Evolutionary conservation across 129 eudicot species (phyloP).

Genomic region (Centella asiatica): DNA sequence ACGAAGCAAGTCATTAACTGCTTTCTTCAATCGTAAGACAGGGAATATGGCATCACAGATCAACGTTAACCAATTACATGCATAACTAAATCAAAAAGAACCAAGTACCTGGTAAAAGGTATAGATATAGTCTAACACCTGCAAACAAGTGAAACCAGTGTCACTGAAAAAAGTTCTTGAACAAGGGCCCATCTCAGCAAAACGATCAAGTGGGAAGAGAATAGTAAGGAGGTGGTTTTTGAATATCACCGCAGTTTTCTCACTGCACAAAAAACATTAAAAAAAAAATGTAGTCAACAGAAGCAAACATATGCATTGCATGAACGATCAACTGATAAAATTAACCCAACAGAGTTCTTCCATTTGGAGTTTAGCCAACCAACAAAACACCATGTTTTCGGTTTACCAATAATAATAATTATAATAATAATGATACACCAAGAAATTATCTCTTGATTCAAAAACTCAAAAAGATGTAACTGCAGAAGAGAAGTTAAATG

Average conservation of each 20-base stretch:
- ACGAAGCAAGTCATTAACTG: too few relatives aligned
- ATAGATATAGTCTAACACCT: constrained; percentile 58
- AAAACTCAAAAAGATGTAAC: too few relatives aligned
- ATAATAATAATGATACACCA: too few relatives aligned
- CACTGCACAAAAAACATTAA: constrained; percentile 39
- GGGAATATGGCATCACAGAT: neutral
- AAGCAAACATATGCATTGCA: neutral
- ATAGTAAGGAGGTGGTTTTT: constrained; percentile 70
- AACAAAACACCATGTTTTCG: too few relatives aligned
- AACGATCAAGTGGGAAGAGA: constrained; percentile 84
- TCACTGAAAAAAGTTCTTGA: constrained; percentile 81
- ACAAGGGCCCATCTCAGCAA: constrained; percentile 84
- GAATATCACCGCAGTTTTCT: constrained; percentile 66
- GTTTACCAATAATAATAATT: too few relatives aligned
- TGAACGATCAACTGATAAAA: neutral
- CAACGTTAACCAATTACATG: neutral
- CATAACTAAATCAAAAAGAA: neutral
- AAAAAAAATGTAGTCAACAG: neutral
- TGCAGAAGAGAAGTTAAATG: too few relatives aligned
- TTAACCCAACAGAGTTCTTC: neutral
- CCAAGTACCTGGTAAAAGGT: constrained; percentile 76
- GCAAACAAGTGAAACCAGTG: constrained; percentile 80
- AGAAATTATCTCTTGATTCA: too few relatives aligned
- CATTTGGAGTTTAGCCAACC: too few relatives aligned
- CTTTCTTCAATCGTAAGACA: neutral